A percentile compares a stretch with the other conserved stretches of the same genome.
Conservation (phyloP, 805 yeast genomes). For the Wickerhamomyces chambardii region DNA sequence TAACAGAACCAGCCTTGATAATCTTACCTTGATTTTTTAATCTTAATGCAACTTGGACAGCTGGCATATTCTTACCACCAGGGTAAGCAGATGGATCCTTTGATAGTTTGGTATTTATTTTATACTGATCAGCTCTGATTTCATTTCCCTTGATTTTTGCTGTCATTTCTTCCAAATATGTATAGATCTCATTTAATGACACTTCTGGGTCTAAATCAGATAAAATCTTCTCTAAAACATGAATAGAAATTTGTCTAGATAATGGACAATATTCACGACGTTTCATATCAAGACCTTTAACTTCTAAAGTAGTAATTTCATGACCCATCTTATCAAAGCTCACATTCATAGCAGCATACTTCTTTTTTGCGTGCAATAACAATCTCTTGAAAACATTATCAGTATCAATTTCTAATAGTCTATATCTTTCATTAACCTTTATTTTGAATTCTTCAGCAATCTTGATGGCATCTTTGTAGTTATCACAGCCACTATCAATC, state of each 20-base stretch:
- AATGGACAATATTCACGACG: conserved; percentile 95
- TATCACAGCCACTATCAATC: conserved; percentile 83
- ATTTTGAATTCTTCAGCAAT: conserved; percentile 82
- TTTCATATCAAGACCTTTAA: conserved; percentile 93
- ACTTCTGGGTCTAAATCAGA: conserved; percentile 70
- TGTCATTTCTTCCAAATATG: conserved; percentile 55
- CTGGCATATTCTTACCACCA: conserved; percentile 73
- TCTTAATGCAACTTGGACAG: conserved; percentile 85
- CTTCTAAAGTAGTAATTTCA: conserved; percentile 59
- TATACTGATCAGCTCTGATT: conserved; percentile 56
- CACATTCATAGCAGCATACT: conserved; percentile 86
- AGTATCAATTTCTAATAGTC: conserved; percentile 83
- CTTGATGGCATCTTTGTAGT: conserved; percentile 61
- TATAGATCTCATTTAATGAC: conserved; percentile 64
- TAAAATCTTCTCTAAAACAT: conserved; percentile 61
- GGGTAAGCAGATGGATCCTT: conserved; percentile 86
- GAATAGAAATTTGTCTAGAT: conserved; percentile 80
- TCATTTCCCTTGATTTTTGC: conserved; percentile 49
- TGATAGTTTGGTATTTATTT: conserved; percentile 80
- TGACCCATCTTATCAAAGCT: conserved; percentile 42
- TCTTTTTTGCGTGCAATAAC: conserved; percentile 89
- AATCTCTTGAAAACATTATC: conserved; percentile 87
- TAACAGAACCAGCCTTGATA: conserved; percentile 82
- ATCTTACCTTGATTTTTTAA: conserved; percentile 78
- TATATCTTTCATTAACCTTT: conserved; percentile 83